phyloP scores from a whole-genome alignment of 345 rosid species.

The Ailanthus altissimus region DNA sequence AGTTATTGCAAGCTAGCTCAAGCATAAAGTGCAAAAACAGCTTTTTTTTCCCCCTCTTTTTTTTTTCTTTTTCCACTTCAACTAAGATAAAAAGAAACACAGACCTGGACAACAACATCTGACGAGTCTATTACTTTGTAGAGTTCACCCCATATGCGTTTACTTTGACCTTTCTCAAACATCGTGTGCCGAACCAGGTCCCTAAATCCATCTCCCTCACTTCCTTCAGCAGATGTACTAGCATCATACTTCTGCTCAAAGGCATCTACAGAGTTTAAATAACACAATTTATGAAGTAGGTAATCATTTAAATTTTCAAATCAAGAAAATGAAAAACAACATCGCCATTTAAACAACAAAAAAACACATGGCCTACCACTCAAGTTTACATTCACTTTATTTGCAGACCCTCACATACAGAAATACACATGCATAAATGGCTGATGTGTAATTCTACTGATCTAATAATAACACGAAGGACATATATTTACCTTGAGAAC shows the following conservation, averaged over 20 bases:
- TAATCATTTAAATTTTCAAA: neutral
- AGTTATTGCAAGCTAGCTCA: neutral
- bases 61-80: neutral
- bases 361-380: neutral
- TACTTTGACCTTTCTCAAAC: slow-evolving; percentile 99
- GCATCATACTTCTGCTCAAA: slow-evolving; percentile 58
- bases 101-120: slow-evolving; percentile 91
- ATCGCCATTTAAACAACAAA: neutral
- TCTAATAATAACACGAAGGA: neutral
- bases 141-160: slow-evolving; percentile 98
- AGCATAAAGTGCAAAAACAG: neutral
- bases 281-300: neutral
- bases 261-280: slow-evolving; percentile 48
- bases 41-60: neutral
- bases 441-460: neutral
- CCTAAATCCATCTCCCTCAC: slow-evolving; percentile 76
- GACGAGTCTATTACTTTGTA: slow-evolving; percentile 97
- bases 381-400: neutral
- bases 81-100: slow-evolving; percentile 6
- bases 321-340: neutral
- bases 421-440: neutral
- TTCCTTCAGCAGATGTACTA: slow-evolving; percentile 45
- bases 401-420: neutral
- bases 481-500: slow-evolving; percentile 66
- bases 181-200: slow-evolving; percentile 90